These are phyloP conservation scores for Hirschfeldia incana DNA, from an alignment of 345 rosid genomes.

Conservation along the genomic window DNA sequence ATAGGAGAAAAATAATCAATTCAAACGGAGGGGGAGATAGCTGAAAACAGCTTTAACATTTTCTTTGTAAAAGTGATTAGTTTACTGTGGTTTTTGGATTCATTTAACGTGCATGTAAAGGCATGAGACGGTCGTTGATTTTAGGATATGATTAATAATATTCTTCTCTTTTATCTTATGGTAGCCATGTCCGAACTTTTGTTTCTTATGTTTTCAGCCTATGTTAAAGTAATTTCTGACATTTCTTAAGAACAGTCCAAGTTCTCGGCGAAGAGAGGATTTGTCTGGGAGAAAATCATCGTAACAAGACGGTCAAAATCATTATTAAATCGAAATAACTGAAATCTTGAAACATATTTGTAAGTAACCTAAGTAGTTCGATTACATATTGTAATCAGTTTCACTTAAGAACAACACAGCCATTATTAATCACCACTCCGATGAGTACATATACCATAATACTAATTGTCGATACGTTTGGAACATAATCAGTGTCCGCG, in stretches of 20 bases:
- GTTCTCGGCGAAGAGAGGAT: not conserved
- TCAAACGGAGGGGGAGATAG: too few relatives aligned
- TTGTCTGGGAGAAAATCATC: not conserved
- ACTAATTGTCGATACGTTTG: not conserved
- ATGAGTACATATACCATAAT: not conserved
- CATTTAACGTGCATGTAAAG: conserved; percentile 10
- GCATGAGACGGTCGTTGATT: not conserved
- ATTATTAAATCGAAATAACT: not conserved
- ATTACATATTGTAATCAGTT: not conserved
- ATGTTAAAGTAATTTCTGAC: not conserved
- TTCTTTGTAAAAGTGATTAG: conserved; percentile 46
- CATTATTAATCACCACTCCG: not conserved
- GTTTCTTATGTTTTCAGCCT: too few relatives aligned
- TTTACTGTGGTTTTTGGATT: not conserved
- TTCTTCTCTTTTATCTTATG: not conserved
- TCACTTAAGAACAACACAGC: not conserved
- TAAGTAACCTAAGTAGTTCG: not conserved
- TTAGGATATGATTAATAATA: conserved; percentile 6
- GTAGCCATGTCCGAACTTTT: not conserved
- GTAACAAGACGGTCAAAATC: not conserved
- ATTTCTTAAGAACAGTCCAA: not conserved
- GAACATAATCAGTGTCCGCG: not conserved
- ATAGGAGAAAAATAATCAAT: too few relatives aligned
- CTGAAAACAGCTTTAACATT: not conserved
- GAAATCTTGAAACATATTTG: not conserved